A percentile compares a stretch with the other conserved stretches of the same genome.
These are phyloP conservation scores for Pyrenopolyporus hunteri DNA, from an alignment of 495 filamentous ascomycete species.

Conservation along the genomic window DNA sequence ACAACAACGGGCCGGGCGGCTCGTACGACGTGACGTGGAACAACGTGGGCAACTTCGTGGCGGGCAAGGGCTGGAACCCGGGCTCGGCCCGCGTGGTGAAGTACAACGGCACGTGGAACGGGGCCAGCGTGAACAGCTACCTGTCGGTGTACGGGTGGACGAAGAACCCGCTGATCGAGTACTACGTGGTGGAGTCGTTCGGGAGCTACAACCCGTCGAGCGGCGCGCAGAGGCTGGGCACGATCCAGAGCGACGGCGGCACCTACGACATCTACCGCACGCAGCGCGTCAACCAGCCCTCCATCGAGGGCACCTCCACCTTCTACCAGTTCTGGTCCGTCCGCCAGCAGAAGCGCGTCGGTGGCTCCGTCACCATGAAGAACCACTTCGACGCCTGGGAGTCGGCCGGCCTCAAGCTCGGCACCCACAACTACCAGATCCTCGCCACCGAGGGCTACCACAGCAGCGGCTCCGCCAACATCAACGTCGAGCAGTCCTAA, in stretches of 20 bases:
- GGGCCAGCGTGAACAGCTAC: conserved; percentile 56
- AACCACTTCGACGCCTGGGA: conserved; percentile 72
- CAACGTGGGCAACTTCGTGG: conserved; percentile 67
- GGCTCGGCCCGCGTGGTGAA: conserved; percentile 49
- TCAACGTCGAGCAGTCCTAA: conserved; percentile 45
- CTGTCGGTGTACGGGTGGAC: conserved; percentile 69
- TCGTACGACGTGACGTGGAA: conserved; percentile 64
- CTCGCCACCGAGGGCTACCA: conserved; percentile 62
- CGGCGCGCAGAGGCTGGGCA: conserved; percentile 58
- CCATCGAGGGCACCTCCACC: conserved; percentile 60
- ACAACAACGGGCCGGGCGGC: conserved; percentile 64
- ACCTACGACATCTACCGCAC: conserved; percentile 69
- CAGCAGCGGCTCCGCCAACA: conserved; percentile 49
- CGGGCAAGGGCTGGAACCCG: conserved; percentile 68
- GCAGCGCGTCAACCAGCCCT: conserved; percentile 63
- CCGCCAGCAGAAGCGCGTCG: conserved; percentile 52
- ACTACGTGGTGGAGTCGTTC: conserved; percentile 64
- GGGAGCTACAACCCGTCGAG: conserved; percentile 62
- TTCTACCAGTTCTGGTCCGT: conserved; percentile 67
- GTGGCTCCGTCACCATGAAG: conserved; percentile 54
- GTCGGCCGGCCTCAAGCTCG: conserved; percentile 55
- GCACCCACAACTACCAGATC: conserved; percentile 65
- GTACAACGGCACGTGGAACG: conserved; percentile 59
- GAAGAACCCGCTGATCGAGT: conserved; percentile 61
- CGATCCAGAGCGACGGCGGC: conserved; percentile 62